These are phyloP conservation scores for Tulasnella sp. DNA, from an alignment of 768 basidiomycete species.

Conservation along the genomic window DNA sequence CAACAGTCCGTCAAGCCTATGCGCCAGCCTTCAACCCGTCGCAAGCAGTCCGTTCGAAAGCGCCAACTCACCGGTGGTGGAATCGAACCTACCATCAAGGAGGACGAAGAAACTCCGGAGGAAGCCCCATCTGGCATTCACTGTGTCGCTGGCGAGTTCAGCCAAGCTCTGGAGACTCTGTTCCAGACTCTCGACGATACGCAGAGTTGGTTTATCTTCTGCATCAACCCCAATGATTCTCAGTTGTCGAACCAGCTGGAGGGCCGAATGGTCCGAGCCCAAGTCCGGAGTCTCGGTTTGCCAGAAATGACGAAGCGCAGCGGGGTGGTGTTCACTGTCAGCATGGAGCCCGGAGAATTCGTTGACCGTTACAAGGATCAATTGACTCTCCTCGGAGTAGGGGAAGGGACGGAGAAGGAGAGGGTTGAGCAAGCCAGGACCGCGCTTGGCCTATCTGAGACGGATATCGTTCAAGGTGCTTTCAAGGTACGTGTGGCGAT, in stretches of 20 bases:
- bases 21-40: slow-evolving; percentile 85
- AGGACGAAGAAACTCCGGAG: slow-evolving; percentile 46
- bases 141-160: slow-evolving; percentile 89
- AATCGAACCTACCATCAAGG: slow-evolving; percentile 45
- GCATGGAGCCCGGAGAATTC: slow-evolving; percentile 85
- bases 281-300: slow-evolving; percentile 80
- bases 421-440: slow-evolving; percentile 62
- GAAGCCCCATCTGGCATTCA: slow-evolving; percentile 50
- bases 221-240: slow-evolving; percentile 92
- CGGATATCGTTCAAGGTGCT: slow-evolving; percentile 78
- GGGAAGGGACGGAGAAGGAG: slow-evolving; percentile 64
- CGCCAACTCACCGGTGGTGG: slow-evolving; percentile 53
- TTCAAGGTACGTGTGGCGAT: slow-evolving; percentile 64
- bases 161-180: slow-evolving; percentile 77
- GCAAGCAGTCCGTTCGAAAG: slow-evolving; percentile 73
- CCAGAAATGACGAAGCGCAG: slow-evolving; percentile 73
- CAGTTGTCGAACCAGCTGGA: slow-evolving; percentile 94
- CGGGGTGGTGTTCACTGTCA: slow-evolving; percentile 74
- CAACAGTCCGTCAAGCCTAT: slow-evolving; percentile 94
- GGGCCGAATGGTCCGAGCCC: slow-evolving; percentile 87
- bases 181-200: slow-evolving; percentile 89
- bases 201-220: slow-evolving; percentile 89
- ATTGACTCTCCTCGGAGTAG: slow-evolving; percentile 58
- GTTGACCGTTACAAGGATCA: slow-evolving; percentile 78
- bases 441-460: slow-evolving; percentile 62